Evolutionary conservation across 2,329 filamentous ascomycete genomes (phyloP), one percentile per base, ranked within the genome.

Genomic region (Trichoderma polysporum): DNA sequence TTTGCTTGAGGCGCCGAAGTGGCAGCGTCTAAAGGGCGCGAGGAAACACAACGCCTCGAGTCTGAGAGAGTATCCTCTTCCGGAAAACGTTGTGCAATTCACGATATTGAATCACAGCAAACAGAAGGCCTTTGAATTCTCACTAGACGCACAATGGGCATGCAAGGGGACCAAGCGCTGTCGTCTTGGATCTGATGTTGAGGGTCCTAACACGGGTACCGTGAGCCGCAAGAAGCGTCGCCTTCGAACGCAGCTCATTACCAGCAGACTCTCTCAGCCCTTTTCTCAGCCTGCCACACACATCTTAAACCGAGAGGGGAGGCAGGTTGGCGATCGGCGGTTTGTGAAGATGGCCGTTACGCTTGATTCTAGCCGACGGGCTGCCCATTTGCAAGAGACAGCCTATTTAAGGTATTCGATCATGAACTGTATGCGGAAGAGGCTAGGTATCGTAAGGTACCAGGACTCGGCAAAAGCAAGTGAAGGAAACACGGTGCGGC

Each of bases 241-340:
- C 3, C 78, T 92, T 4, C 83, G 88, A 1, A 79, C 86, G 2
- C 78, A 84, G 22, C 82, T 92, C 50, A 86, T 91, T 73, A 92
- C 90, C 1, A 91, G 89, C 22, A 84, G 89, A 8, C 85, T 92
- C 0, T 91, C 89, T 10, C 85, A 83, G 56, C 89, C 90, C 1
- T 92, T 87, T 76, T 91, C 89, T 0, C 81, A 86, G 31, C 90
- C 90, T 0, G 88, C 90, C 3, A 88, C 89, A 50, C 89, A 92
- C 72, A 90, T 91, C 66, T 82, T 89, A 61, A 86, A 89, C 75
- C 84, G 88, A 29, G 88, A 87, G 66, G 82, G 80, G 13, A 73
- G 77, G 12, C 76, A 79, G 1, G 70, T 75, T 1, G 80, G 82
- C 4, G 81, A 84, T 69, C 83, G 80, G 71, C 78, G 82, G 3